These are phyloP conservation scores for Microbotryomycetes sp. DNA, from an alignment of 1,284 basidiomycete genomes.

Conservation along the genomic window DNA sequence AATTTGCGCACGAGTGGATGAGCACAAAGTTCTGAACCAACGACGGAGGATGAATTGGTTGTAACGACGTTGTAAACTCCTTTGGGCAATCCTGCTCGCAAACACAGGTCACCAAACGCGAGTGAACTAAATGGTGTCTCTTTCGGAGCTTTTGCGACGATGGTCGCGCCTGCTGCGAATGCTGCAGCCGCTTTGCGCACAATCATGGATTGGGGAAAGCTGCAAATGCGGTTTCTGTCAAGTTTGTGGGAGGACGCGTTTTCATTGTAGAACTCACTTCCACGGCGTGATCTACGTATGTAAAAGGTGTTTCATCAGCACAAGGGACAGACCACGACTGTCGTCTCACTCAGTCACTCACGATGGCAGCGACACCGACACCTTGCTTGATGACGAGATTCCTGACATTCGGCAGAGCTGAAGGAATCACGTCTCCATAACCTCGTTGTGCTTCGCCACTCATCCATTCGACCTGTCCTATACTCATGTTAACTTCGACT, in stretches of 20 bases:
- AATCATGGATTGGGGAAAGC: conserved; percentile 77
- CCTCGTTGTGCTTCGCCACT: conserved; percentile 80
- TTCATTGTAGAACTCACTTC: conserved; percentile 1
- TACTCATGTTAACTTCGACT: conserved; percentile 54
- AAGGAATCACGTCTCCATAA: conserved; percentile 65
- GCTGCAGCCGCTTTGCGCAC: conserved; percentile 83
- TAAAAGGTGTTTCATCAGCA: too few species aligned
- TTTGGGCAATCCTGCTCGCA: conserved; percentile 81
- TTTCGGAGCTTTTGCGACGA: conserved; percentile 84
- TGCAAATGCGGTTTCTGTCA: background rate
- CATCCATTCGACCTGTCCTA: conserved; percentile 44
- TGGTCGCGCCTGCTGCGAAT: conserved; percentile 80
- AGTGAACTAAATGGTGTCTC: conserved; percentile 92
- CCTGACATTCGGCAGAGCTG: conserved; percentile 61
- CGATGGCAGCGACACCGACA: conserved; percentile 18
- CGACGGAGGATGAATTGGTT: conserved; percentile 68
- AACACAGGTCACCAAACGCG: conserved; percentile 61
- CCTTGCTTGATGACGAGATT: conserved; percentile 84
- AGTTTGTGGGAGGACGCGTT: background rate
- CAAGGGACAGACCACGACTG: too few species aligned
- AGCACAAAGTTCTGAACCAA: conserved; percentile 57
- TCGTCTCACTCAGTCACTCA: too few species aligned
- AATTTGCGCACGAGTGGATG: conserved; percentile 55
- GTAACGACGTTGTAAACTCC: conserved; percentile 94
- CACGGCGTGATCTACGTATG: conserved; percentile 5